Percentiles rank a stretch among this genome's conserved stretches.
These are phyloP conservation scores for Neoarthrinium moseri DNA, from an alignment of 2,329 filamentous ascomycete species.

Conservation along the genomic window DNA sequence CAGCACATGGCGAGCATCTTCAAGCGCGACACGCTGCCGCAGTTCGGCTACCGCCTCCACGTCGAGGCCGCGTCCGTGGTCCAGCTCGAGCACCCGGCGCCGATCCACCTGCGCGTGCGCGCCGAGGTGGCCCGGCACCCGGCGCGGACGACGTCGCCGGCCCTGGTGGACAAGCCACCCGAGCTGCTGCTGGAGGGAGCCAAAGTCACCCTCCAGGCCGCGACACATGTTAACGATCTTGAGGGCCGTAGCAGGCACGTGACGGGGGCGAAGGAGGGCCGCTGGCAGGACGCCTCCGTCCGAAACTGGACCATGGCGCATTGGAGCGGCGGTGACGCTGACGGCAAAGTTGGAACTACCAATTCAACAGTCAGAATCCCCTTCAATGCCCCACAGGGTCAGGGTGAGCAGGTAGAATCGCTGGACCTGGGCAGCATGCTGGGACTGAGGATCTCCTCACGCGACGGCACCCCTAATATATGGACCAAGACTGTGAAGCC, in stretches of 20 bases:
- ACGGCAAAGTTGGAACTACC: neutral
- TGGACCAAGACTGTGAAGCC: neutral
- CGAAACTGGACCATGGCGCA: neutral
- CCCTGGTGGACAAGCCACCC: constrained; percentile 13
- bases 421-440: neutral
- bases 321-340: neutral
- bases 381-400: no score
- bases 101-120: constrained; percentile 20
- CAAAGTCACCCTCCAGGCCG: constrained; percentile 9
- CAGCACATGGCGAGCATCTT: constrained; percentile 32
- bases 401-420: no score
- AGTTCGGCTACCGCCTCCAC: constrained; percentile 23
- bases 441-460: neutral
- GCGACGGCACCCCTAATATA: neutral
- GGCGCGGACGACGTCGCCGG: constrained; percentile 12
- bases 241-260: neutral
- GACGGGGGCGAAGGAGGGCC: neutral
- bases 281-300: constrained; percentile 2
- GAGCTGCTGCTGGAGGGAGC: constrained; percentile 15
- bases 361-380: constrained; percentile 5
- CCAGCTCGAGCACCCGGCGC: constrained; percentile 24
- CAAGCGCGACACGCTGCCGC: constrained; percentile 30
- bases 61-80: constrained; percentile 25
- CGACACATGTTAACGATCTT: constrained; percentile 2
- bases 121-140: constrained; percentile 5